Conservation (phyloP, 768 basidiomycete genomes). For the Stropharia rugosoannulata region DNA sequence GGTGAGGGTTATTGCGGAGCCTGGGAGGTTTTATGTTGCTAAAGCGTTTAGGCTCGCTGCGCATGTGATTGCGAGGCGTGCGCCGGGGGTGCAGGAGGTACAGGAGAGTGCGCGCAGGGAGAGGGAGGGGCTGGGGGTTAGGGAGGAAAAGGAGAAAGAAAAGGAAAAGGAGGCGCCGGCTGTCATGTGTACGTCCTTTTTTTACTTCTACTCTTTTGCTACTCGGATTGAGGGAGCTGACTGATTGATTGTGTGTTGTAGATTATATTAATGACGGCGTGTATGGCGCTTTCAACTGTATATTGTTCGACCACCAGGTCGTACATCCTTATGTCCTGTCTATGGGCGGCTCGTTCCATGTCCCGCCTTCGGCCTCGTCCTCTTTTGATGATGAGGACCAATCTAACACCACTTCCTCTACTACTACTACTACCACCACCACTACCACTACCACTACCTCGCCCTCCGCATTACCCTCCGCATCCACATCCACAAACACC, state of each 20-base stretch:
- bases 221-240: no score
- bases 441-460: no score
- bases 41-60: slow-evolving; percentile 90
- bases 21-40: slow-evolving; percentile 92
- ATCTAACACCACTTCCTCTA: no score
- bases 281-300: slow-evolving; percentile 96
- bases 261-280: slow-evolving; percentile 99
- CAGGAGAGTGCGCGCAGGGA: slow-evolving; percentile 26
- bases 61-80: slow-evolving; percentile 89
- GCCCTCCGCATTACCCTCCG: no score
- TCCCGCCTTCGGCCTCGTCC: neutral
- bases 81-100: slow-evolving; percentile 32
- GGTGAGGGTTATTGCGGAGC: slow-evolving; percentile 90
- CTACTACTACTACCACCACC: no score
- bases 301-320: slow-evolving; percentile 92
- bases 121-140: slow-evolving; percentile 16
- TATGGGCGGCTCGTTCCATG: slow-evolving; percentile 34
- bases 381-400: no score
- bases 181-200: slow-evolving; percentile 78
- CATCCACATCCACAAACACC: no score
- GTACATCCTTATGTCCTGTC: slow-evolving; percentile 76
- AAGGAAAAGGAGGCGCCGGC: slow-evolving; percentile 33
- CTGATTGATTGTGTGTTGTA: slow-evolving; percentile 38
- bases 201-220: no score
- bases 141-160: neutral